Evolutionary conservation across 306 rosid species (phyloP), one percentile per base, ranked within the genome.

Genomic region (Vigna mungo): DNA sequence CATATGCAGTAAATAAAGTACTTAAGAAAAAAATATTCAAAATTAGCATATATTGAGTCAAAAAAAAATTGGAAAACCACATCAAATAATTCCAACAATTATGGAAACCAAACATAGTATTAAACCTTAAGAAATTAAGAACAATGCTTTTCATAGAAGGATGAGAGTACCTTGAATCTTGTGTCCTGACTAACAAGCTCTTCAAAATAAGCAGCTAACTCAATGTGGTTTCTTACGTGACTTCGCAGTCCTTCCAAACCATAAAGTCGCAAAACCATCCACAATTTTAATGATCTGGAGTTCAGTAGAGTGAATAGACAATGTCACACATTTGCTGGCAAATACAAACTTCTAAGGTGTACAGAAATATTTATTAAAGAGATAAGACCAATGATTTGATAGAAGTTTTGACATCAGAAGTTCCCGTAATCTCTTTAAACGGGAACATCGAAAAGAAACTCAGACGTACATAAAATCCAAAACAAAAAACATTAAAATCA

Each of bases 231-330:
- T 87, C 95, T 86, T 81, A 90, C 79, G 86, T 92, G 86, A 77
- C 69, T 62, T 72, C 79, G 90, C 71, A 95, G 85, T 68, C 92
- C 93, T 72, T 92, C 96, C 78, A 90, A 54, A 79, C 98, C 98
- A 68, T 95, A 92, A 56, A 95, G 92, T 23, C 98, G 87, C 58
- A 95, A 53, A 77, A 92, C 97, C 97, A 92, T 89, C 98, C 97
- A 92, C 34, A 92, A 89, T 81, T 95, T 95, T 74, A 92, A 81
- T 65, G 97, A 92, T 84, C 98, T 94, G 79, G 48, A 60, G 72
- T 20, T 32, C 67, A 79, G 71, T 20, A 75, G 21, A 37, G 80
- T 75, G 66, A 77, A 53, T 53, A 18, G 17, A 47, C 23, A 71
- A 51, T 53, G 53, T 80, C 39, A 78, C 12, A 71, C 14, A 68